Conservation (phyloP, 371 early-diverging fungal genomes). For the Coemansia sp. region DNA sequence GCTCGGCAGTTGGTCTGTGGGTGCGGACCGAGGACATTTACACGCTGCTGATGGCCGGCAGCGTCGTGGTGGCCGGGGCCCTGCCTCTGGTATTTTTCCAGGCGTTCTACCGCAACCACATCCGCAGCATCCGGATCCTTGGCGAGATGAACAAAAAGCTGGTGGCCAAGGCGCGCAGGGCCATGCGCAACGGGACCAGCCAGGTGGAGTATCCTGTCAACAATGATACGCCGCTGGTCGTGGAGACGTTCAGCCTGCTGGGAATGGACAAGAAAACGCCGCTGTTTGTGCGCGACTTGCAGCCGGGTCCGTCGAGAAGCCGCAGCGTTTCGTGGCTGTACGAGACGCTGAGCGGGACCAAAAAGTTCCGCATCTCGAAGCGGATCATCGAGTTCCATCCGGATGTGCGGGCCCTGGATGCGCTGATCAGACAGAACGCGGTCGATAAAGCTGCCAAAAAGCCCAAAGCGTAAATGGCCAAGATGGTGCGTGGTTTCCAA, state of each 20-base stretch:
- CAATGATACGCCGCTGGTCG: constrained; percentile 29
- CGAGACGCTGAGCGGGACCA: not conserved
- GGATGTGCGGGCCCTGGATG: constrained; percentile 32
- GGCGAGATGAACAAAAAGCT: constrained; percentile 23
- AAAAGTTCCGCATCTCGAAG: constrained; percentile 28
- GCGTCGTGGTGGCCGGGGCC: constrained; percentile 30
- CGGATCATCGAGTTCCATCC: constrained; percentile 41
- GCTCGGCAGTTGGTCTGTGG: constrained; percentile 28
- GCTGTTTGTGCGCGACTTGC: constrained; percentile 31
- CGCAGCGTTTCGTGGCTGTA: constrained; percentile 37
- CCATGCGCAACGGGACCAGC: constrained; percentile 14
- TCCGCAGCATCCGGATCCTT: constrained; percentile 36
- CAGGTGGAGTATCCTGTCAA: constrained; percentile 43
- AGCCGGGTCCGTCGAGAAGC: constrained; percentile 27
- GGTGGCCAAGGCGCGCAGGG: constrained; percentile 6
- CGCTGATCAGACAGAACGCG: constrained; percentile 27
- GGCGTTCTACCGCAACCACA: constrained; percentile 31
- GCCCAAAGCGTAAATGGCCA: not conserved
- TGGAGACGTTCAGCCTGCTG: constrained; percentile 28
- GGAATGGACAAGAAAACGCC: constrained; percentile 24
- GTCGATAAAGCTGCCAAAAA: not conserved
- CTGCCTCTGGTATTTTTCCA: constrained; percentile 32
- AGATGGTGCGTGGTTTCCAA: too few relatives aligned
- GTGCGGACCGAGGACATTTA: constrained; percentile 32
- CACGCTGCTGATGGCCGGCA: constrained; percentile 26